phyloP scores from a whole-genome alignment of 116 monocot genomes.

The Thalassia testudinum region DNA sequence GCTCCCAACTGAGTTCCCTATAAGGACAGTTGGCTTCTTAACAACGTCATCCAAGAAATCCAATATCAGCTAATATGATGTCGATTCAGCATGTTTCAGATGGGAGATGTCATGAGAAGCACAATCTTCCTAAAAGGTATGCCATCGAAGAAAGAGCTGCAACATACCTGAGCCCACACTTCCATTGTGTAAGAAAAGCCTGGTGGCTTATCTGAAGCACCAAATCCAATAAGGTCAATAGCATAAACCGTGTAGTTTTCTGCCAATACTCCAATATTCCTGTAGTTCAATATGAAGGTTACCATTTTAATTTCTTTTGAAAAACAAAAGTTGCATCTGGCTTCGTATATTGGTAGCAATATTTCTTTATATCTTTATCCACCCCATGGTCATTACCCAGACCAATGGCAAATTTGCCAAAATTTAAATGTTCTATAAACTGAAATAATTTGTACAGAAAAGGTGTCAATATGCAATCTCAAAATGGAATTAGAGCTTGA shows the following conservation, averaged over 20 bases:
- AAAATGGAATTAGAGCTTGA: too few relatives aligned
- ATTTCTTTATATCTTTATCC: too few relatives aligned
- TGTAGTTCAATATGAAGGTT: background rate
- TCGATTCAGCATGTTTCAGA: too few relatives aligned
- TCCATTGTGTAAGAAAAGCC: slow-evolving; percentile 94
- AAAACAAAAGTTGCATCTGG: too few relatives aligned
- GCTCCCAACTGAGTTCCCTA: slow-evolving; percentile 94
- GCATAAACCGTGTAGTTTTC: slow-evolving; percentile 72
- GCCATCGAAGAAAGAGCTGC: background rate
- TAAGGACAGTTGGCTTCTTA: slow-evolving; percentile 57
- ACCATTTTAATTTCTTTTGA: too few relatives aligned
- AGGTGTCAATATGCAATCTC: too few relatives aligned
- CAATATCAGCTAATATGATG: slow-evolving; percentile 53
- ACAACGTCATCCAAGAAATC: slow-evolving; percentile 82
- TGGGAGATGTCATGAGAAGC: too few relatives aligned
- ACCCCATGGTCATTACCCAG: too few relatives aligned
- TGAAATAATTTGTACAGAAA: too few relatives aligned
- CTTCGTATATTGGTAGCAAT: too few relatives aligned
- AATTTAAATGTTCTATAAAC: too few relatives aligned
- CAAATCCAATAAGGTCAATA: slow-evolving; percentile 87
- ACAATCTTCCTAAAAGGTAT: background rate
- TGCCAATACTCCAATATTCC: slow-evolving; percentile 73
- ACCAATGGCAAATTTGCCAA: too few relatives aligned
- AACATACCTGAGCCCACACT: slow-evolving; percentile 62
- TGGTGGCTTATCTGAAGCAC: slow-evolving; percentile 80